A percentile compares a stretch with the other conserved stretches of the same genome.
phyloP scores from a whole-genome alignment of 441 rosid genomes.

The Syzygium syzygioides region DNA sequence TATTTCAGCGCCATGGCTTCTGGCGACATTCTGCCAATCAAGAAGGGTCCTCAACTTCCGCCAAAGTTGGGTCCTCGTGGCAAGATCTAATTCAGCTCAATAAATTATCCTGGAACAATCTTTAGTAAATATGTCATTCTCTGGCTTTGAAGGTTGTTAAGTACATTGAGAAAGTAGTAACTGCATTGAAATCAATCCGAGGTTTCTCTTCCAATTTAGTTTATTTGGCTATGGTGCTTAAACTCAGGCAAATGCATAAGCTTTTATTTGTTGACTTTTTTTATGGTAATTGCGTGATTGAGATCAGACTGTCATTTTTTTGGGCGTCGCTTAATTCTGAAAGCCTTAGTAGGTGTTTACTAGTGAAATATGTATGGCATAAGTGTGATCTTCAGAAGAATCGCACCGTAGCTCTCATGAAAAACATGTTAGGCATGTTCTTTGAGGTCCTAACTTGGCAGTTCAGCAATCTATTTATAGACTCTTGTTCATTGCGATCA shows the following conservation, averaged over 20 bases:
- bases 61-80: slow-evolving; percentile 89
- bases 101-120: not conserved
- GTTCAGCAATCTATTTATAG: not conserved
- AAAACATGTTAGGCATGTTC: not conserved
- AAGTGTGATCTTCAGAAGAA: not conserved
- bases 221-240: not conserved
- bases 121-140: not conserved
- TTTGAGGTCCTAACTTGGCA: not conserved
- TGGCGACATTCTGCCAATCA: slow-evolving; percentile 76
- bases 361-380: not conserved
- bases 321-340: not conserved
- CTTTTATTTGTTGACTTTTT: not conserved
- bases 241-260: not conserved
- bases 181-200: not conserved
- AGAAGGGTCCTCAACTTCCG: slow-evolving; percentile 86
- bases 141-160: not conserved
- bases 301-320: not conserved
- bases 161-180: not conserved
- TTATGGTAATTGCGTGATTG: not conserved
- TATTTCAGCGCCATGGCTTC: slow-evolving; percentile 64
- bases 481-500: not conserved
- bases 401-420: not conserved
- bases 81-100: slow-evolving; percentile 47
- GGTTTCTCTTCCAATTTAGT: not conserved
- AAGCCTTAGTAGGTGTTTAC: not conserved